Evolutionary conservation across 192 early-diverging fungal species (phyloP).

Genomic region (Linnemannia exigua): DNA sequence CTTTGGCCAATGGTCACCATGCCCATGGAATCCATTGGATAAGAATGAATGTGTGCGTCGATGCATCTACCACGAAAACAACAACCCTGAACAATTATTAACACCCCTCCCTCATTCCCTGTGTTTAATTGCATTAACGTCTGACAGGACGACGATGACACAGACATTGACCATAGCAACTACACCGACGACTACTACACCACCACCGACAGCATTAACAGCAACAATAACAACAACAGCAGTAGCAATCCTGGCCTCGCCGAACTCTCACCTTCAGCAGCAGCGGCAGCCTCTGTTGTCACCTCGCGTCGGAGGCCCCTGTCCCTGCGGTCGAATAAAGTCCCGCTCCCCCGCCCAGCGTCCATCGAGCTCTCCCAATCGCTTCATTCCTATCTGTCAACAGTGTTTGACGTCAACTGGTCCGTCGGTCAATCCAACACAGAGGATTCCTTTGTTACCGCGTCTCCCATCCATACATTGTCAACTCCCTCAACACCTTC

Average conservation of each 20-base stretch:
- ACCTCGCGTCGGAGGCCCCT: constrained; percentile 25
- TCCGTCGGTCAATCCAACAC: constrained; percentile 24
- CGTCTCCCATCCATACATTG: neutral
- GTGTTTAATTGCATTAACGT: neutral
- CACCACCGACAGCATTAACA: too few relatives aligned
- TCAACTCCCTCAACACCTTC: neutral
- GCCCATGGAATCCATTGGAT: neutral
- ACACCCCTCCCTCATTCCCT: too few relatives aligned
- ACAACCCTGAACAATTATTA: too few relatives aligned
- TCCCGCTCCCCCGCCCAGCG: constrained; percentile 43
- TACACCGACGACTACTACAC: neutral
- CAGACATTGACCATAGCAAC: neutral
- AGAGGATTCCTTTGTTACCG: constrained; percentile 35
- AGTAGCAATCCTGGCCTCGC: neutral
- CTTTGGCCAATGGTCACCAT: neutral
- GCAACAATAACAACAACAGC: too few relatives aligned
- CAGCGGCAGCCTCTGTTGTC: constrained; percentile 31
- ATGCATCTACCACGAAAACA: too few relatives aligned
- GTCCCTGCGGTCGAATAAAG: constrained; percentile 13
- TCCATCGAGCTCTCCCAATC: constrained; percentile 40
- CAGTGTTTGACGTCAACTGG: constrained; percentile 54
- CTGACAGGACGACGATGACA: neutral
- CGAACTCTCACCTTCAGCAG: constrained; percentile 12
- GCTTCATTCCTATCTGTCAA: constrained; percentile 43
- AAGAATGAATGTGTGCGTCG: neutral